These are phyloP conservation scores for Rhododendron ovatum DNA, from an alignment of 148 eudicot genomes.

Conservation along the genomic window DNA sequence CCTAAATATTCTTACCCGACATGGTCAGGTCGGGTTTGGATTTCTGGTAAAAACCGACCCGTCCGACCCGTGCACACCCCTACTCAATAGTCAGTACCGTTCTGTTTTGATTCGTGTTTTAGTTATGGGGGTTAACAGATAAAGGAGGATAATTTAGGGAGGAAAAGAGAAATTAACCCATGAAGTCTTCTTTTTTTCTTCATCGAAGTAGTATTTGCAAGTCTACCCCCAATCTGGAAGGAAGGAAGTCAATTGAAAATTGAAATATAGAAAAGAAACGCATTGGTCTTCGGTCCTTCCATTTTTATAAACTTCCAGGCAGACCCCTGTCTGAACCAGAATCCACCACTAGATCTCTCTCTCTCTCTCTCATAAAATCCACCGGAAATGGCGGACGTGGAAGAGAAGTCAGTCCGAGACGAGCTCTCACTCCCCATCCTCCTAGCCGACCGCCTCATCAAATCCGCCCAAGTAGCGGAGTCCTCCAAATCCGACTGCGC, in stretches of 20 bases:
- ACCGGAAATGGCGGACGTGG: constrained; percentile 16
- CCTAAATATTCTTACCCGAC: too few relatives aligned
- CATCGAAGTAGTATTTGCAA: not conserved
- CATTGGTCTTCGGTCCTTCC: not conserved
- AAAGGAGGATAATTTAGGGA: not conserved
- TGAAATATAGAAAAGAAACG: not conserved
- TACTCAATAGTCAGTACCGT: too few relatives aligned
- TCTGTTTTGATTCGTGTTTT: not conserved
- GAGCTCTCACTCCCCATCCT: constrained; percentile 51
- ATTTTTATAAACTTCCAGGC: not conserved
- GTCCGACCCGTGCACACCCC: too few relatives aligned
- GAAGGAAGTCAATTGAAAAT: not conserved
- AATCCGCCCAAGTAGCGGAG: constrained; percentile 56
- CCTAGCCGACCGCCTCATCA: constrained; percentile 53
- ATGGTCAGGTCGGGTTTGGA: too few relatives aligned
- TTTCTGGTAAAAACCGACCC: too few relatives aligned
- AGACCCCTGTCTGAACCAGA: not conserved
- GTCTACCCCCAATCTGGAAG: not conserved
- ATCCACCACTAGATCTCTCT: not conserved
- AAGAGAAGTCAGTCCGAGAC: constrained; percentile 43
- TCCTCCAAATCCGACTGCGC: constrained; percentile 52
- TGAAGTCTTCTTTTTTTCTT: not conserved
- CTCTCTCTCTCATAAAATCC: not conserved
- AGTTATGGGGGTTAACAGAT: not conserved
- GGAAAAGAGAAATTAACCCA: not conserved